A percentile compares a stretch with the other conserved stretches of the same genome.
Evolutionary conservation across 78 protist genomes (phyloP).

Genomic region (Speleostelium caveatum): DNA sequence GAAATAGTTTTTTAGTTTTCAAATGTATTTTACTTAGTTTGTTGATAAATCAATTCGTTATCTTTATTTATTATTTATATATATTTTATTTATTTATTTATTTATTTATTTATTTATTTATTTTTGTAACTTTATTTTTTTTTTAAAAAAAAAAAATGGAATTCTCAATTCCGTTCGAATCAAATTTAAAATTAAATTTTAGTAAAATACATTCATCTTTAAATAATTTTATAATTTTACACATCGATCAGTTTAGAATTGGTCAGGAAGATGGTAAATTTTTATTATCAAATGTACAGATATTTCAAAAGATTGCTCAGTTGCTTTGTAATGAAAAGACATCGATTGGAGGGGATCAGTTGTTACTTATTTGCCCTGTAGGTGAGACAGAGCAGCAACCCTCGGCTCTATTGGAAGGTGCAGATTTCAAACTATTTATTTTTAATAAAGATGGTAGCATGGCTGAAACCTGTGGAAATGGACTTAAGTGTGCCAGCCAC

Average conservation of each 20-base stretch:
- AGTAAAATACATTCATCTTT: conserved; percentile 55
- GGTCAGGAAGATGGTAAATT: not conserved
- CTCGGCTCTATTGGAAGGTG: not conserved
- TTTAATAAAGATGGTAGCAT: conserved; percentile 81
- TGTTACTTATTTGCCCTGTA: conserved; percentile 44
- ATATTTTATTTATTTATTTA: not conserved
- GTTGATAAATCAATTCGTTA: not conserved
- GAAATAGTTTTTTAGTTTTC: too few species aligned
- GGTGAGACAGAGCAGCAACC: too few species aligned
- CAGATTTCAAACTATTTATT: conserved; percentile 68
- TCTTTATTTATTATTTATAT: not conserved
- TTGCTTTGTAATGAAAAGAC: conserved; percentile 14
- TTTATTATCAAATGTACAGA: conserved; percentile 3
- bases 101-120: too few species aligned
- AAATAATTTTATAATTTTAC: conserved; percentile 43
- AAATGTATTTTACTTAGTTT: too few species aligned
- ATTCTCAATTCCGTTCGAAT: not conserved
- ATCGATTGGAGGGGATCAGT: conserved; percentile 39
- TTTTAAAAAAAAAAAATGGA: not conserved
- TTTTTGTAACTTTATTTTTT: not conserved
- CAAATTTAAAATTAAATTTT: conserved; percentile 20
- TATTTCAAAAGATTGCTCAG: conserved; percentile 23
- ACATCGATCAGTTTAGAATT: conserved; percentile 14
- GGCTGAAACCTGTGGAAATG: conserved; percentile 86
- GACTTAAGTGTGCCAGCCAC: conserved; percentile 70